These are phyloP conservation scores for Penicillium fimorum DNA, from an alignment of 495 filamentous ascomycete species.

Conservation along the genomic window DNA sequence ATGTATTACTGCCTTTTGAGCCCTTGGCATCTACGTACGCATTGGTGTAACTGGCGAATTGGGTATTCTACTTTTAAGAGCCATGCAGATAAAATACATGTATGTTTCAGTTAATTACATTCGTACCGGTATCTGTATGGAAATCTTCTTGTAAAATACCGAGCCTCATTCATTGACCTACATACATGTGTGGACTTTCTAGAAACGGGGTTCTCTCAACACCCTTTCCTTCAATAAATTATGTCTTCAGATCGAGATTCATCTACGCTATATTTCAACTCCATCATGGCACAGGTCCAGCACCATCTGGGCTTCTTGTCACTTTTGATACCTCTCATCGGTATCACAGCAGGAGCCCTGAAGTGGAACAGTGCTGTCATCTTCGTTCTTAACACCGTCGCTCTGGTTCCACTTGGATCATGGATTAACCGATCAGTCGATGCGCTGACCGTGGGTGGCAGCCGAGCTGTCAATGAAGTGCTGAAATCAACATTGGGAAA, in stretches of 20 bases:
- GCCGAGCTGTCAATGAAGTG: constrained; percentile 16
- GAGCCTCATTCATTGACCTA: background rate
- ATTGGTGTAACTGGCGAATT: background rate
- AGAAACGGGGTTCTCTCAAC: background rate
- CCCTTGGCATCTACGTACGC: background rate
- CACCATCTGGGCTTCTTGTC: background rate
- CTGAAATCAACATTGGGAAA: constrained; percentile 32
- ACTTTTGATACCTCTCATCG: constrained; percentile 10
- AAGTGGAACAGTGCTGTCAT: constrained; percentile 5
- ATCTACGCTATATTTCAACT: background rate
- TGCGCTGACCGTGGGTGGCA: constrained; percentile 13
- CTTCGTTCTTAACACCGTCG: constrained; percentile 23
- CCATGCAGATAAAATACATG: constrained; percentile 5
- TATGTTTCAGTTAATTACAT: background rate
- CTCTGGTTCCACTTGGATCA: constrained; percentile 16
- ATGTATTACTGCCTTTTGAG: background rate
- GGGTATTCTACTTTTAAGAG: background rate
- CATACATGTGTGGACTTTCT: background rate
- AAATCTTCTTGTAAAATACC: background rate
- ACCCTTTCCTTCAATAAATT: background rate
- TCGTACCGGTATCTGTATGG: background rate
- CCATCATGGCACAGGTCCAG: background rate
- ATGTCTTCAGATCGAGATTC: background rate
- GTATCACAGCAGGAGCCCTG: constrained; percentile 14
- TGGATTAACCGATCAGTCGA: constrained; percentile 21